phyloP scores from a whole-genome alignment of 352 stramenopile genomes.

The Peronospora destructor region DNA sequence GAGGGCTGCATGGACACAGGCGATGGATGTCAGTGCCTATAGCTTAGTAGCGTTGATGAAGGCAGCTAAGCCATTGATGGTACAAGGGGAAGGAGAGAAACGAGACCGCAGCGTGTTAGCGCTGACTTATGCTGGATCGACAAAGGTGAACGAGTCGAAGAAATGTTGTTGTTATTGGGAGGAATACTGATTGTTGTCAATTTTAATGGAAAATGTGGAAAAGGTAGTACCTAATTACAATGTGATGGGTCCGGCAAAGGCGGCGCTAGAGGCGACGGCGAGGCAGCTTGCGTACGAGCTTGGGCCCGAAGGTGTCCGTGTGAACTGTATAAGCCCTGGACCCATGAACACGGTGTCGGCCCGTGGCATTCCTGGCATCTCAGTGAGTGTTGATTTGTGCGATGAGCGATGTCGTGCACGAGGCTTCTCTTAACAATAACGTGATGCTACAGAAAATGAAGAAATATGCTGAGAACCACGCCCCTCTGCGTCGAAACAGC shows the following conservation, averaged over 20 bases:
- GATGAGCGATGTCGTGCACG: too few species aligned
- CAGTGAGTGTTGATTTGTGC: conserved; percentile 24
- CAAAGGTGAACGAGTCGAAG: conserved; percentile 22
- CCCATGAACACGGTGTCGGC: conserved; percentile 88
- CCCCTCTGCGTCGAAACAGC: conserved; percentile 67
- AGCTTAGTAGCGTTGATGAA: conserved; percentile 83
- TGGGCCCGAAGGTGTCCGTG: conserved; percentile 63
- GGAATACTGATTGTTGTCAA: conserved; percentile 3
- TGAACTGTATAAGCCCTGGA: conserved; percentile 88
- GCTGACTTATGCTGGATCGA: conserved; percentile 82
- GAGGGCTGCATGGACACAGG: conserved; percentile 55
- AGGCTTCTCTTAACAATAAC: not conserved
- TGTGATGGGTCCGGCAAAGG: conserved; percentile 89
- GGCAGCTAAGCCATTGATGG: conserved; percentile 53
- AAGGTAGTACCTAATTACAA: conserved; percentile 87
- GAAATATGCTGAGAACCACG: conserved; percentile 55
- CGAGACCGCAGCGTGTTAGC: conserved; percentile 77
- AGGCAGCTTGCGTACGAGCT: conserved; percentile 82
- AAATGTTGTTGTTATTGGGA: not conserved
- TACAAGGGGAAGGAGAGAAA: conserved; percentile 4
- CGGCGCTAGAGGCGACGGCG: conserved; percentile 77
- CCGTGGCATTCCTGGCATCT: conserved; percentile 86
- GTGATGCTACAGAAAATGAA: conserved; percentile 62
- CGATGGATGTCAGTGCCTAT: conserved; percentile 85
- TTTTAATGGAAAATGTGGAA: conserved; percentile 11